Percentiles rank a stretch among this genome's conserved stretches.
phyloP scores from a whole-genome alignment of 2,329 filamentous ascomycete species.

The Penicillium rolfsii region DNA sequence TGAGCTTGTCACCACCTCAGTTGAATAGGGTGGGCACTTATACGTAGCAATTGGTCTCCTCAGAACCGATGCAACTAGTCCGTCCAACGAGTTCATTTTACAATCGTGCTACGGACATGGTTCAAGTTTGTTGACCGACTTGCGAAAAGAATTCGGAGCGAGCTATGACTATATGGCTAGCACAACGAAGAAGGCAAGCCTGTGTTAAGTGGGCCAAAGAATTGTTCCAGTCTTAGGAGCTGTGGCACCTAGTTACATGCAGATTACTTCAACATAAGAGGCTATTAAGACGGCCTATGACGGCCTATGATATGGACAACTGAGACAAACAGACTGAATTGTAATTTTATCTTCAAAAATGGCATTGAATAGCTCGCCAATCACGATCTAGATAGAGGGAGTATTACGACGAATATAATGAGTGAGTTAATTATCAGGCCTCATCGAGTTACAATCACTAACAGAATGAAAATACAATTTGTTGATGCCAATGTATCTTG shows the following conservation, averaged over 20 bases:
- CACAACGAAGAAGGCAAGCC: conserved; percentile 19
- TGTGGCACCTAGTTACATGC: conserved; percentile 6
- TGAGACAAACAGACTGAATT: conserved; percentile 21
- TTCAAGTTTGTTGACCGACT: too few relatives aligned
- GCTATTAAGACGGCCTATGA: neutral
- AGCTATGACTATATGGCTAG: neutral
- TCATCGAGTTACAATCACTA: too few relatives aligned
- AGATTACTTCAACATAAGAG: conserved; percentile 16
- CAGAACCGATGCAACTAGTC: too few relatives aligned
- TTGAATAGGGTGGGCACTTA: too few relatives aligned
- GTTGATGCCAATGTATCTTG: too few relatives aligned
- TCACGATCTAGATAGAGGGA: conserved; percentile 17
- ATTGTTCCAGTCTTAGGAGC: conserved; percentile 3
- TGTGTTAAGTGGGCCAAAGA: conserved; percentile 10
- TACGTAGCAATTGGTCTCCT: too few relatives aligned
- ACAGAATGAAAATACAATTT: too few relatives aligned
- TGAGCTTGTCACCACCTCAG: too few relatives aligned
- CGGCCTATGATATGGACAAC: conserved; percentile 19
- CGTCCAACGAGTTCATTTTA: too few relatives aligned
- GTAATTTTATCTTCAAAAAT: conserved; percentile 19
- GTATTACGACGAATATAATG: conserved; percentile 18
- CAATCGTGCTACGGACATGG: too few relatives aligned
- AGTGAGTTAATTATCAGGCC: too few relatives aligned
- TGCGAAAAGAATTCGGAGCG: too few relatives aligned
- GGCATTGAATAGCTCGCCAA: conserved; percentile 18